Base-by-base conservation (phyloP, 768 basidiomycete genomes). In the Tricholoma sp. region DNA sequence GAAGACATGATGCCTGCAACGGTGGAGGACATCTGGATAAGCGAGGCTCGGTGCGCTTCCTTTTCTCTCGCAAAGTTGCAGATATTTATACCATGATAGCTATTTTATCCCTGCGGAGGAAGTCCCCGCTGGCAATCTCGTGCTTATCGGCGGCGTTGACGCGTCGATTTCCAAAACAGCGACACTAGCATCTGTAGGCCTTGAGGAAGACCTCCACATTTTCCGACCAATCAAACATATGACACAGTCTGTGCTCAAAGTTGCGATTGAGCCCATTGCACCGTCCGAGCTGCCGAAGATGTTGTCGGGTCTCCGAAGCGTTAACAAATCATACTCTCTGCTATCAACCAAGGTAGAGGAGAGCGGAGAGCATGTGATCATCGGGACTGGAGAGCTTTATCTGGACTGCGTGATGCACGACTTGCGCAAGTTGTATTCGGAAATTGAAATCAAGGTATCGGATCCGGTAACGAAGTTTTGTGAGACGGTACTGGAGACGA, bases 391-490 rank as follows among this genome's bases (percentile, higher is more conserved):
- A 50, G 97, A 99, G 68, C 76, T 99, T 51, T 98, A 96, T 73
- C 77, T 99, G 64, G 97, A 99, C 68, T 96, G 89, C 60, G 90
- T 96, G 45, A 86, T 99, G 86, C 96, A 99, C 66, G 97, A 99
- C 72, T 74, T 99, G 51, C 80, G 97, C 59, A 83, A 81, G 58
- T 67, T 98, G 58, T 99, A 96, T 74, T 86, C 94, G 31, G 97
- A 99, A 76, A 97, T 98, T 63, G 97, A 99, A 79, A 98, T 99
- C 80, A 99, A 99, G 77, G 94, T 98, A 12, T 98, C 96, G 20
- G 97, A 99, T 76, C 97, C 97, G 1, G 94, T 98, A 37, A 96
- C 94, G 13, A 93, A 94, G 68, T 99, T 99, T 76, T 91, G 92
- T 67, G 97, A 99, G 76, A 99, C 97, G 1, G 96, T 98, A 18